These are phyloP conservation scores for Marchantia polymorpha DNA, from an alignment of 225 moss, liverwort and hornwort species.

Conservation along the genomic window DNA sequence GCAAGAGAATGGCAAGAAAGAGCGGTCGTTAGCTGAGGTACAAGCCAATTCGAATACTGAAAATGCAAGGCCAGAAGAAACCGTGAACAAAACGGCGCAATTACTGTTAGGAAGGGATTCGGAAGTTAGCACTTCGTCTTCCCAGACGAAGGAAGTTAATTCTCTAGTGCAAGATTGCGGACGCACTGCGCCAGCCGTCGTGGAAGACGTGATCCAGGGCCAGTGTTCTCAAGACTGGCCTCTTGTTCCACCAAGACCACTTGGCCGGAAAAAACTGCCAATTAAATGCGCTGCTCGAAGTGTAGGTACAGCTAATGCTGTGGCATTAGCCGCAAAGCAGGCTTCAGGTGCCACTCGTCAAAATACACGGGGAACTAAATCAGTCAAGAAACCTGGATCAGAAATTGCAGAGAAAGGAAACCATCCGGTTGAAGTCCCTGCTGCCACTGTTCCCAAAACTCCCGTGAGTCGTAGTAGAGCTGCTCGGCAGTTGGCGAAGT, in stretches of 20 bases:
- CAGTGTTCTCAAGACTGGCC: background rate
- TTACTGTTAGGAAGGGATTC: background rate
- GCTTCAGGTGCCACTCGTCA: background rate
- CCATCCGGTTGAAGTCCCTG: background rate
- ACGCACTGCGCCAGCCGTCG: background rate
- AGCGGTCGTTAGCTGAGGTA: background rate
- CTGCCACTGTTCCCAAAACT: background rate
- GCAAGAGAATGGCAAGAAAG: background rate
- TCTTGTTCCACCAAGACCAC: conserved; percentile 11
- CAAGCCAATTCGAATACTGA: background rate
- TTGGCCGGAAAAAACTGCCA: conserved; percentile 17
- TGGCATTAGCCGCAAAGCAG: conserved; percentile 1
- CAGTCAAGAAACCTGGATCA: background rate
- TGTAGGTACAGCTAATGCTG: conserved; percentile 1
- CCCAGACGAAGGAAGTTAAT: background rate
- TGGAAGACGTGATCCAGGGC: background rate
- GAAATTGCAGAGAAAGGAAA: background rate
- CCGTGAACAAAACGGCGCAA: background rate
- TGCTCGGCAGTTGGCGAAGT: conserved; percentile 20
- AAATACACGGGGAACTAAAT: background rate
- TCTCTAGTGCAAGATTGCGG: background rate
- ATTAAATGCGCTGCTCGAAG: conserved; percentile 11
- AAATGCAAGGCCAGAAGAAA: background rate
- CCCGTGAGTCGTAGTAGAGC: conserved; percentile 8
- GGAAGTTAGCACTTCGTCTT: background rate